Base-by-base conservation (phyloP, 1,284 basidiomycete genomes). In the Volvariella surrecta region DNA sequence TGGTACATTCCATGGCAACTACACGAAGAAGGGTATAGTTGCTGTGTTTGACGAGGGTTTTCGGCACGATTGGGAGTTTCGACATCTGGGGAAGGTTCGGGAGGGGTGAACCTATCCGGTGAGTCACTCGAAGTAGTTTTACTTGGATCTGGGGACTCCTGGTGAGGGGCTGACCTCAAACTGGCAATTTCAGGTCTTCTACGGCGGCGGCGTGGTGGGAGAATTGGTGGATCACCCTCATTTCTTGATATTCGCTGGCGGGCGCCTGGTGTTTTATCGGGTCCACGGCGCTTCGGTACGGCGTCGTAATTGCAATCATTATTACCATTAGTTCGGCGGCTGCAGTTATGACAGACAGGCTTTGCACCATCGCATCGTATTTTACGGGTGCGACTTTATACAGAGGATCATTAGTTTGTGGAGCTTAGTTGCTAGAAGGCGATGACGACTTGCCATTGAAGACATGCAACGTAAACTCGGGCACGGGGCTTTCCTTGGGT, bases 351-450 rank as follows among this genome's bases (percentile, higher is more conserved):
- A 54, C 85, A 89, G 10, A 68, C 55, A 7, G 85, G 86, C 50
- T 80, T 84, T 11, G 78, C 77, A 42, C 86, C 86, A 57, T 89
- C 85, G 56, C 85, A 89, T 10, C 84, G 78, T 50, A 84, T 86
- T 59, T 89, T 89, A 22, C 84, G 74, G 20, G 68, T 72, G 24
- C 85, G 83, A 55, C 84, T 88, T 50, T n/a, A 51, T 37, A 47
- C 42, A 32, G 24, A 28, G 11, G 11, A 6, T 6, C 24, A 11
- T 28, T 28, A 32, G 11, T 45, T 31, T 20, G 44, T 24, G 43
- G 38, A n/a, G n/a, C 6, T 35, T 19, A 8, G n/a, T n/a, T 15
- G 6, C 13, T 16, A 35, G 34, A 15, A 35, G 6, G 18, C 34
- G n/a, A 35, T 16, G 18, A 35, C n/a, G 34, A 35, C 34, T 39